phyloP scores from a whole-genome alignment of 768 basidiomycete genomes.

The Naematelia aurantialba region DNA sequence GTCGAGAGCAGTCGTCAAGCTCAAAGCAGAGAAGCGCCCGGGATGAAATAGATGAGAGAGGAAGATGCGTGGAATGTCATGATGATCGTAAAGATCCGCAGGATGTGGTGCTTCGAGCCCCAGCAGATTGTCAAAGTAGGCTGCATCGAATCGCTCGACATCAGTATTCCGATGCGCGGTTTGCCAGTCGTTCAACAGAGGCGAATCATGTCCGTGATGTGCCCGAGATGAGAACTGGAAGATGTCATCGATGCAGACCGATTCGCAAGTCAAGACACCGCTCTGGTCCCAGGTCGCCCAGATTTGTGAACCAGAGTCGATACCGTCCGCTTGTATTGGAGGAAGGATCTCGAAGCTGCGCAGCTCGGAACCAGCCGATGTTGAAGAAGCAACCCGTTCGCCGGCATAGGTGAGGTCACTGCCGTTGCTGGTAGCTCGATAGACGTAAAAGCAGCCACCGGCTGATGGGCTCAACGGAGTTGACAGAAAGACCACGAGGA shows the following conservation, averaged over 20 bases:
- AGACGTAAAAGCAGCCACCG: conserved; percentile 75
- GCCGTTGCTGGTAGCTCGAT: conserved; percentile 18
- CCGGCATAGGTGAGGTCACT: conserved; percentile 25
- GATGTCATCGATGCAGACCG: conserved; percentile 45
- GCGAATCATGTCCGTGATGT: conserved; percentile 10
- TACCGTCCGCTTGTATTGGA: conserved; percentile 12
- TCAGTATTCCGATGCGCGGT: conserved; percentile 16
- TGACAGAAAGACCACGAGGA: conserved; percentile 69
- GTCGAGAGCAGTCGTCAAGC: conserved; percentile 74
- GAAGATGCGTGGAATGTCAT: conserved; percentile 68
- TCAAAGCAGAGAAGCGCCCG: conserved; percentile 77
- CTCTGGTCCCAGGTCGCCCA: conserved; percentile 41
- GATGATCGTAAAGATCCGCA: conserved; percentile 30
- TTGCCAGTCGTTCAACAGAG: conserved; percentile 37
- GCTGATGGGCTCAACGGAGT: conserved; percentile 62
- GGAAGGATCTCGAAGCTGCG: conserved; percentile 38
- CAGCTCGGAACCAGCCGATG: conserved; percentile 39
- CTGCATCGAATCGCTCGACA: conserved; percentile 52
- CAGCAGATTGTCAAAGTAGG: conserved; percentile 81
- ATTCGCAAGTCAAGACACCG: conserved; percentile 23
- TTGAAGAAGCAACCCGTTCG: conserved; percentile 39
- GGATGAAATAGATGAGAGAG: conserved; percentile 79
- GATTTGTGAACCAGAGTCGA: conserved; percentile 34
- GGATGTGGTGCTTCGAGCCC: conserved; percentile 52
- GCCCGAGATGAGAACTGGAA: conserved; percentile 63